Evolutionary conservation across 805 yeast species (phyloP).

Genomic region (Isabelozyma rhagii): DNA sequence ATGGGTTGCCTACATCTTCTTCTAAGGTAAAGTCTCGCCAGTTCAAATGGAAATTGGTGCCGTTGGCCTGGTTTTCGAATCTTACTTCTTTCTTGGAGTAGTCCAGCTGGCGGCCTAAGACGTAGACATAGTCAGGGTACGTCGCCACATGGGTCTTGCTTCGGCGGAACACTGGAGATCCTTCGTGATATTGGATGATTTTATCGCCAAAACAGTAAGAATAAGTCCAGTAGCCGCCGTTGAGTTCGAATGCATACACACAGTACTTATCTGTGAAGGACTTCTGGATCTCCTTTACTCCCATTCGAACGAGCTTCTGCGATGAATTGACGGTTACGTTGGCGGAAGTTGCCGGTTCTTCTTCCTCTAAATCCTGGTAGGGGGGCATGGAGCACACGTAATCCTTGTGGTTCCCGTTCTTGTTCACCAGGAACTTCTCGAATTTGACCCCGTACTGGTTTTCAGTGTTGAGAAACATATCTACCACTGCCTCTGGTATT

Average conservation of each 20-base stretch:
- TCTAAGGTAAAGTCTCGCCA: constrained; percentile 23
- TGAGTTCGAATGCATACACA: constrained; percentile 17
- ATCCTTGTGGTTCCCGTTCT: constrained; percentile 2
- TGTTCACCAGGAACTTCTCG: constrained; percentile 12
- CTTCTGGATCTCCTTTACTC: constrained; percentile 10
- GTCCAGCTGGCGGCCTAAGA: constrained; percentile 34
- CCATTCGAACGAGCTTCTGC: constrained; percentile 11
- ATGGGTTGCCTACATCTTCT: constrained; percentile 21
- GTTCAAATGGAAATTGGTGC: constrained; percentile 11
- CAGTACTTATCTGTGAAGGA: constrained; percentile 20
- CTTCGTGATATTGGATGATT: constrained; percentile 48
- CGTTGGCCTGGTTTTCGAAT: constrained; percentile 18
- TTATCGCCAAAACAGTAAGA: constrained; percentile 48
- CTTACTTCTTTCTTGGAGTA: constrained; percentile 9
- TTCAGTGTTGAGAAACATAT: constrained; percentile 5
- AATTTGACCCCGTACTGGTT: constrained; percentile 9
- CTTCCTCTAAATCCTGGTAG: background rate
- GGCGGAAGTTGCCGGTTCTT: background rate
- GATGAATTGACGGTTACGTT: background rate
- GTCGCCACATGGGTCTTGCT: constrained; percentile 28
- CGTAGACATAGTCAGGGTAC: constrained; percentile 29
- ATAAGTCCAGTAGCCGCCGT: constrained; percentile 54
- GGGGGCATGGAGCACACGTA: constrained; percentile 21
- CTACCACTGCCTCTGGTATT: constrained; percentile 13
- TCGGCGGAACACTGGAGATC: constrained; percentile 14